Conservation (phyloP, 768 basidiomycete species). For the Boletus sensibilis region DNA sequence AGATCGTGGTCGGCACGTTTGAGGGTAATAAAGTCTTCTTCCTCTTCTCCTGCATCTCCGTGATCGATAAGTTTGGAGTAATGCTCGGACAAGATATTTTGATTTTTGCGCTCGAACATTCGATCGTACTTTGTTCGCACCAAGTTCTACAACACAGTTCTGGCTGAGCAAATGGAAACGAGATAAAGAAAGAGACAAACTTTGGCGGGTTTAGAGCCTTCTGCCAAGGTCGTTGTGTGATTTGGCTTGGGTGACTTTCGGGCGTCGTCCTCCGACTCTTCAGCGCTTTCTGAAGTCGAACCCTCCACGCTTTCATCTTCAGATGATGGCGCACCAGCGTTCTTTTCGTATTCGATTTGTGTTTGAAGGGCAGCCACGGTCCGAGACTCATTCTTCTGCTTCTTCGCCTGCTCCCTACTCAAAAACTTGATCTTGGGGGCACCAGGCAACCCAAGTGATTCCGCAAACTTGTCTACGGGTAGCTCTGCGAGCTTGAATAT, state of each 20-base stretch:
- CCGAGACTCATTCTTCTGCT: conserved; percentile 72
- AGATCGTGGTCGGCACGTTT: conserved; percentile 90
- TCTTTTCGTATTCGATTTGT: conserved; percentile 25
- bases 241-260: background rate
- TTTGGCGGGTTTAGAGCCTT: conserved; percentile 36
- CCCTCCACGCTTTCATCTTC: conserved; percentile 19
- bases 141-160: conserved; percentile 28
- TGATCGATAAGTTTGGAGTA: conserved; percentile 87
- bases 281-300: conserved; percentile 22
- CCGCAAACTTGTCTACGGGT: conserved; percentile 81
- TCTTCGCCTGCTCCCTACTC: conserved; percentile 61
- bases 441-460: conserved; percentile 89
- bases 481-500: conserved; percentile 86
- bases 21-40: conserved; percentile 87
- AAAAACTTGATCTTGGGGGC: conserved; percentile 94
- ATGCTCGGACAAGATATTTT: conserved; percentile 86
- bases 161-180: background rate
- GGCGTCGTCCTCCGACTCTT: conserved; percentile 28
- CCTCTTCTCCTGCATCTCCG: conserved; percentile 47
- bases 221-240: background rate
- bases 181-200: conserved; percentile 31
- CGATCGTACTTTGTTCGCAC: conserved; percentile 94
- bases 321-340: conserved; percentile 10
- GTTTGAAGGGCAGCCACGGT: conserved; percentile 38
- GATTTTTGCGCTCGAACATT: conserved; percentile 97